These are phyloP conservation scores for Quercus wislizeni DNA, from an alignment of 306 rosid species.

Conservation along the genomic window DNA sequence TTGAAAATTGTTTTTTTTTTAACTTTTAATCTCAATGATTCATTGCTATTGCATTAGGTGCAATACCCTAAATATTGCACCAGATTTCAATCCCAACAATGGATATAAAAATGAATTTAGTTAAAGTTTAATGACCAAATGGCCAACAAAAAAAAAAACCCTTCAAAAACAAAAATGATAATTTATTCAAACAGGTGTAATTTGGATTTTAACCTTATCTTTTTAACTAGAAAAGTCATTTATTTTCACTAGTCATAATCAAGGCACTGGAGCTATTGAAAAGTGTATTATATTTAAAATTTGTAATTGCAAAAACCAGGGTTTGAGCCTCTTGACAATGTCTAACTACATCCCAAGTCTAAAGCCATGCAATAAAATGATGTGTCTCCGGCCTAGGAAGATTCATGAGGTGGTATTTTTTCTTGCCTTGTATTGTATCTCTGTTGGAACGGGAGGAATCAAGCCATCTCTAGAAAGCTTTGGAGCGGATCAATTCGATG, in stretches of 20 bases:
- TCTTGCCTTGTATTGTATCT: constrained; percentile 41
- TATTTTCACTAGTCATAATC: no score
- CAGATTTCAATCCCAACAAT: no score
- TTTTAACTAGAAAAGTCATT: background rate
- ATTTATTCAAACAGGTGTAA: no score
- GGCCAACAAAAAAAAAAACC: no score
- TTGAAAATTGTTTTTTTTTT: no score
- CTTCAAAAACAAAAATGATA: no score
- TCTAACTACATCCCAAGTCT: constrained; percentile 39
- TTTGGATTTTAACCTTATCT: no score
- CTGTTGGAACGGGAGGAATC: constrained; percentile 51
- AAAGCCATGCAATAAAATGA: constrained; percentile 33
- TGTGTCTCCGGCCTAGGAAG: constrained; percentile 34
- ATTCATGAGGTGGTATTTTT: constrained; percentile 50
- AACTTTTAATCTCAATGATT: no score
- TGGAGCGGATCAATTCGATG: constrained; percentile 60
- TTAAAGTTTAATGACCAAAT: no score
- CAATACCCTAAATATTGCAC: no score
- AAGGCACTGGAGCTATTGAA: background rate
- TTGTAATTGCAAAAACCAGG: constrained; percentile 16
- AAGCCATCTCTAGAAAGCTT: constrained; percentile 51
- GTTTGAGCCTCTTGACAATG: constrained; percentile 43
- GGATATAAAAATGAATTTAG: no score
- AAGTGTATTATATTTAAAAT: background rate
- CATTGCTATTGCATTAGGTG: no score